A percentile compares a stretch with the other conserved stretches of the same genome.
Evolutionary conservation across 75 land plant genomes (phyloP).

Genomic region (Picea sitchensis): DNA sequence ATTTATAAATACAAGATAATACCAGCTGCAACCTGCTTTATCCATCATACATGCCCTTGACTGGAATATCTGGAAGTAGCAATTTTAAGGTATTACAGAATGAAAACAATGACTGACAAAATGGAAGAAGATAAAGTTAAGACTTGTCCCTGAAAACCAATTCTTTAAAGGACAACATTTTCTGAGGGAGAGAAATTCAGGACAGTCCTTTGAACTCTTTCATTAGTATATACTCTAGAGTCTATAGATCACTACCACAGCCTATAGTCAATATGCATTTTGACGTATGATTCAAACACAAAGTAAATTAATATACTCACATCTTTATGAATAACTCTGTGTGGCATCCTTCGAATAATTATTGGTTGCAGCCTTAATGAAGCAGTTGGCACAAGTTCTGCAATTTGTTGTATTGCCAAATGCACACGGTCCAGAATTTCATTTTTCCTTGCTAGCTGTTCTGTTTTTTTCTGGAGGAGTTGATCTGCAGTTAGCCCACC

Average conservation of each 20-base stretch:
- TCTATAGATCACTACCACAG: background rate
- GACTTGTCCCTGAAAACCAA: no score
- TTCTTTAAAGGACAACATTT: no score
- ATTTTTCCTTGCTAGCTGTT: slow-evolving; percentile 49
- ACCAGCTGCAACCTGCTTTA: no score
- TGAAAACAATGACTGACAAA: no score
- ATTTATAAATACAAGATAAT: no score
- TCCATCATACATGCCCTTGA: no score
- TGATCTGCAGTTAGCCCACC: slow-evolving; percentile 31
- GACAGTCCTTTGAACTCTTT: background rate
- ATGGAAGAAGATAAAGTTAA: no score
- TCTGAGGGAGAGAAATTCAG: background rate
- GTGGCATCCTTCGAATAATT: slow-evolving; percentile 65
- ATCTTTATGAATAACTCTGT: slow-evolving; percentile 31
- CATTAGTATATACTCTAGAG: background rate
- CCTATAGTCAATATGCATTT: background rate
- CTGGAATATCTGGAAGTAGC: no score
- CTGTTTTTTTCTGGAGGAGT: slow-evolving; percentile 10
- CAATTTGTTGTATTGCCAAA: slow-evolving; percentile 50
- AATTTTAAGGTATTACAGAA: no score
- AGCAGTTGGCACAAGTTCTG: slow-evolving; percentile 73
- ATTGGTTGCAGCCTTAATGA: slow-evolving; percentile 45
- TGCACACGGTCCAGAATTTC: slow-evolving; percentile 64
- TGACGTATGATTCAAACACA: background rate
- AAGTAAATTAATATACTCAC: slow-evolving; percentile 4